Evolutionary conservation across 2,329 filamentous ascomycete species (phyloP).

Genomic region (Rutstroemia sydowiana): DNA sequence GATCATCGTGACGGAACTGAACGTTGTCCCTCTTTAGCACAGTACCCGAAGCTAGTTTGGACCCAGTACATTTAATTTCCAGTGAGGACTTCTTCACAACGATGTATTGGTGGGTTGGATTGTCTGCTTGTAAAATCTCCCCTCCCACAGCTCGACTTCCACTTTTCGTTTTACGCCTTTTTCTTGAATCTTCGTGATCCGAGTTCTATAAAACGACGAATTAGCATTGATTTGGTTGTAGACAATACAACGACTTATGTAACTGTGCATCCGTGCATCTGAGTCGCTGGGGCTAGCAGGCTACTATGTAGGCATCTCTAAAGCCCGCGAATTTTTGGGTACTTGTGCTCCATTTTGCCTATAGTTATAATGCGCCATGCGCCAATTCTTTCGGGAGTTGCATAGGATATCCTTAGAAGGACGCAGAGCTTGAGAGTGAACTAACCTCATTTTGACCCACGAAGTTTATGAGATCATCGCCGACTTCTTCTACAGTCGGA

Average conservation of each 20-base stretch:
- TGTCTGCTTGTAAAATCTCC: neutral
- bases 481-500: slow-evolving; percentile 8
- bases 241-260: no score
- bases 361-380: no score
- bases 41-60: slow-evolving; percentile 7
- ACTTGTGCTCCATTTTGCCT: no score
- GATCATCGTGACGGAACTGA: slow-evolving; percentile 9
- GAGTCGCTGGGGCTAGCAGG: no score
- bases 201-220: no score
- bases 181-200: slow-evolving; percentile 16
- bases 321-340: no score
- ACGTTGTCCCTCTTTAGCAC: slow-evolving; percentile 17
- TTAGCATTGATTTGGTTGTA: no score
- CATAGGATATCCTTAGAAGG: no score
- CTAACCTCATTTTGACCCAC: slow-evolving; percentile 3
- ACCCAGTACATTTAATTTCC: slow-evolving; percentile 19
- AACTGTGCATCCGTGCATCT: no score
- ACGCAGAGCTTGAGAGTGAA: neutral
- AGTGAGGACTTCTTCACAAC: slow-evolving; percentile 21
- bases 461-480: slow-evolving; percentile 19
- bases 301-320: no score
- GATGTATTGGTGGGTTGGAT: slow-evolving; percentile 14
- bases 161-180: slow-evolving; percentile 17
- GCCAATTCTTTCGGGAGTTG: no score
- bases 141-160: neutral